A percentile compares a stretch with the other conserved stretches of the same genome.
phyloP scores from a whole-genome alignment of 331 rosid species.

The Stylosanthes scabra region DNA sequence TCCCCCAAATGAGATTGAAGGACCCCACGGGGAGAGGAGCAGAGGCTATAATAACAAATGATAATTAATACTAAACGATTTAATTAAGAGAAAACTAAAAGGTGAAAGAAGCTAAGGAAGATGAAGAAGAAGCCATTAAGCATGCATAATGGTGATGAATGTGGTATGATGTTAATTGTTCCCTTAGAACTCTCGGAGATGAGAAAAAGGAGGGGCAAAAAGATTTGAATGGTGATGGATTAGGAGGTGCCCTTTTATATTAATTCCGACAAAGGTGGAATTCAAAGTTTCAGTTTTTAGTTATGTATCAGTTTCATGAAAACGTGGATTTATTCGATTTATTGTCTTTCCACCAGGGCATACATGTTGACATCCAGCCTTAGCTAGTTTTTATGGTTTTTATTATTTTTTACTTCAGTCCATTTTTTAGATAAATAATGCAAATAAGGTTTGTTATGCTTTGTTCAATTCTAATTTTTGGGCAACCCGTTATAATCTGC shows the following conservation, averaged over 20 bases:
- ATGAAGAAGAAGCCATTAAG: slow-evolving; percentile 41
- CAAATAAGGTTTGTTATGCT: background rate
- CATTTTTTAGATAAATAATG: slow-evolving; percentile 24
- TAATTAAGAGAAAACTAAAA: background rate
- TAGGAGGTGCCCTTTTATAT: slow-evolving; percentile 32
- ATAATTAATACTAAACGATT: too few species aligned
- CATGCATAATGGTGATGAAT: slow-evolving; percentile 33
- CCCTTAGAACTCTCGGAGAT: slow-evolving; percentile 53
- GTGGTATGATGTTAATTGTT: slow-evolving; percentile 39
- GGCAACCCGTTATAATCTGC: background rate
- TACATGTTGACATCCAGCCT: slow-evolving; percentile 34
- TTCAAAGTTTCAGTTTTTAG: slow-evolving; percentile 29
- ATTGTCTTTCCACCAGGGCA: slow-evolving; percentile 34
- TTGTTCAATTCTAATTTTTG: background rate
- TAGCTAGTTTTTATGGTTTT: background rate
- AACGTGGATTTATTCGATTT: background rate
- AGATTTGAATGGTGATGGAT: slow-evolving; percentile 51
- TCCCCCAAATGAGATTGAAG: slow-evolving; percentile 75
- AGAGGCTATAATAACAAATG: slow-evolving; percentile 27
- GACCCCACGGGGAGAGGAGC: slow-evolving; percentile 63
- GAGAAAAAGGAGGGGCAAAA: slow-evolving; percentile 44
- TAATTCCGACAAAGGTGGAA: slow-evolving; percentile 42
- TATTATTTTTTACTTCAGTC: slow-evolving; percentile 37
- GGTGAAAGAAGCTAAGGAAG: slow-evolving; percentile 22
- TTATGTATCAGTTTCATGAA: slow-evolving; percentile 16